A percentile compares a stretch with the other conserved stretches of the same genome.
phyloP scores from a whole-genome alignment of 768 basidiomycete genomes.

The Kwoniella botswanensis region DNA sequence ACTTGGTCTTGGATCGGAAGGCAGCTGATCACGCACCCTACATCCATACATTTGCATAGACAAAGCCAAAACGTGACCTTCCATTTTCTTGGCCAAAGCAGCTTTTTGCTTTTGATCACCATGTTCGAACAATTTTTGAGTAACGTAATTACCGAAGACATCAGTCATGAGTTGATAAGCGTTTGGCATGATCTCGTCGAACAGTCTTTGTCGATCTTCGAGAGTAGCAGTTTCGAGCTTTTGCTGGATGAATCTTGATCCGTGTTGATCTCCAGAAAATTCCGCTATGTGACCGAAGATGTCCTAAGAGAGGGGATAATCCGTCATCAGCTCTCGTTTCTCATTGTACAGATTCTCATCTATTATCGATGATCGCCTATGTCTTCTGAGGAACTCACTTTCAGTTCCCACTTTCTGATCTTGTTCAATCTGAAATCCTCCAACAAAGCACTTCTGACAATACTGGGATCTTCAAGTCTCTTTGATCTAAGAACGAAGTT shows the following conservation, averaged over 20 bases:
- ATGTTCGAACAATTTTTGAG: slow-evolving; percentile 91
- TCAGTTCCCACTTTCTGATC: slow-evolving; percentile 76
- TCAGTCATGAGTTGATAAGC: slow-evolving; percentile 80
- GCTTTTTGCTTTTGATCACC: slow-evolving; percentile 77
- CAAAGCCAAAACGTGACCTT: slow-evolving; percentile 74
- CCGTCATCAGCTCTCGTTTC: background rate
- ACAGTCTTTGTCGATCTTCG: slow-evolving; percentile 78
- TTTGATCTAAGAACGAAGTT: slow-evolving; percentile 11
- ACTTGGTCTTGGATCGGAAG: background rate
- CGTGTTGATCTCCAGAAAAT: slow-evolving; percentile 92
- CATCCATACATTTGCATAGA: slow-evolving; percentile 95
- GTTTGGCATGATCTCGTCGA: slow-evolving; percentile 85
- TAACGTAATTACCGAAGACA: slow-evolving; percentile 95
- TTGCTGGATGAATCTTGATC: slow-evolving; percentile 97
- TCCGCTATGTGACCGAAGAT: slow-evolving; percentile 83
- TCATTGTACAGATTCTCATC: background rate
- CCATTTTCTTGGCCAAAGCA: slow-evolving; percentile 72
- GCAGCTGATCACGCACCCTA: slow-evolving; percentile 65
- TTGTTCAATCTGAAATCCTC: slow-evolving; percentile 86
- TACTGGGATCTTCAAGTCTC: slow-evolving; percentile 17
- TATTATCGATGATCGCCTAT: too few relatives aligned
- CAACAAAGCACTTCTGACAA: slow-evolving; percentile 71
- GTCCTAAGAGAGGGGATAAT: slow-evolving; percentile 64
- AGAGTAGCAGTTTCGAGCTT: slow-evolving; percentile 75
- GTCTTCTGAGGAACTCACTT: slow-evolving; percentile 61